Percentiles rank a stretch among this genome's conserved stretches.
phyloP scores from a whole-genome alignment of 352 stramenopile genomes.

The Phytophthora idaei region DNA sequence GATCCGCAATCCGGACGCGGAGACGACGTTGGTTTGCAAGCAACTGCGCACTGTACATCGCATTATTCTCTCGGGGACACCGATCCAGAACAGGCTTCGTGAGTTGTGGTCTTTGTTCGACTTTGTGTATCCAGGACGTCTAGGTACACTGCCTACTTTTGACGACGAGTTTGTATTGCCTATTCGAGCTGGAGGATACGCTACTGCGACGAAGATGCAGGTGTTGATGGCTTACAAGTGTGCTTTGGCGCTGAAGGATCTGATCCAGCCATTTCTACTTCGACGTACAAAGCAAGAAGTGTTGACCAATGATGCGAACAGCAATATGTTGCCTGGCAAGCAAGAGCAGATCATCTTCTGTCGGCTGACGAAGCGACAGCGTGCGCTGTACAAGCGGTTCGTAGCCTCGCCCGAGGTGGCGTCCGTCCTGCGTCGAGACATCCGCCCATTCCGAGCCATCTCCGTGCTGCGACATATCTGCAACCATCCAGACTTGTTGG shows the following conservation, averaged over 20 bases:
- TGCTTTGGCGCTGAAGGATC: slow-evolving; percentile 42
- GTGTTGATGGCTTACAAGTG: slow-evolving; percentile 78
- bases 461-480: slow-evolving; percentile 98
- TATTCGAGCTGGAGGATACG: slow-evolving; percentile 95
- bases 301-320: slow-evolving; percentile 52
- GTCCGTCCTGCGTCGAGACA: slow-evolving; percentile 84
- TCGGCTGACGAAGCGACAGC: slow-evolving; percentile 89
- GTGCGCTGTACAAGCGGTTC: slow-evolving; percentile 92
- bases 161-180: slow-evolving; percentile 97
- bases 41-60: slow-evolving; percentile 90
- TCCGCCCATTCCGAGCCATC: slow-evolving; percentile 92
- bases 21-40: slow-evolving; percentile 96
- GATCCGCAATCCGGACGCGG: slow-evolving; percentile 98
- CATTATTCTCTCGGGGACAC: slow-evolving; percentile 92
- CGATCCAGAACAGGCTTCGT: slow-evolving; percentile 94
- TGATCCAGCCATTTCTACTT: slow-evolving; percentile 97
- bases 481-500: slow-evolving; percentile 97
- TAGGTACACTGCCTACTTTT: slow-evolving; percentile 94
- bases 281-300: slow-evolving; percentile 95
- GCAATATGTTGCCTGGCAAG: slow-evolving; percentile 92
- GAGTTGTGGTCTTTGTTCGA: slow-evolving; percentile 99
- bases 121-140: slow-evolving; percentile 97
- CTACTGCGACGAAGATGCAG: slow-evolving; percentile 94
- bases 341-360: slow-evolving; percentile 99
- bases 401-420: slow-evolving; percentile 92